Evolutionary conservation across 306 rosid genomes (phyloP).

Genomic region (Prunus salicina): DNA sequence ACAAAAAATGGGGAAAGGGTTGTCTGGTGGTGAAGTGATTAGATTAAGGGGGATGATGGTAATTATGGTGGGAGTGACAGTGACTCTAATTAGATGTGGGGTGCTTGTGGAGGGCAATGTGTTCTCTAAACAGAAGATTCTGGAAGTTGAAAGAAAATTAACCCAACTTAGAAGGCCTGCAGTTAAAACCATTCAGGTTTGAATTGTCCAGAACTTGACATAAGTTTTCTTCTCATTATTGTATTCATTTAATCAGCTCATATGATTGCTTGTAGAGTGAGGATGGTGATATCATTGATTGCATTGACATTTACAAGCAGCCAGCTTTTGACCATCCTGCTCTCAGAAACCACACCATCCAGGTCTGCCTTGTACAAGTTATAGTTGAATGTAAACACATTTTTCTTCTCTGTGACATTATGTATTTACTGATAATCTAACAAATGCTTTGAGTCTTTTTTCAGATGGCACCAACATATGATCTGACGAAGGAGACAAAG

Average conservation of each 20-base stretch:
- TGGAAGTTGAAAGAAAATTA: constrained; percentile 49
- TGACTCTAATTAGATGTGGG: constrained; percentile 16
- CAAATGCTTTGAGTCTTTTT: neutral
- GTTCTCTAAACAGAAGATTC: constrained; percentile 32
- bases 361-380: constrained; percentile 17
- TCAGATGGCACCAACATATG: constrained; percentile 44
- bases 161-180: constrained; percentile 45
- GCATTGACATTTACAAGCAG: constrained; percentile 50
- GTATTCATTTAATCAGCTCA: neutral
- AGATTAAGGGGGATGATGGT: constrained; percentile 13
- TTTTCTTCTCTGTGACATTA: neutral
- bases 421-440: too few relatives aligned
- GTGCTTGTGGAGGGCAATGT: constrained; percentile 19
- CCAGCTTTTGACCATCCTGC: constrained; percentile 61
- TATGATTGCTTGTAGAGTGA: constrained; percentile 44
- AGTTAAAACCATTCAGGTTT: constrained; percentile 51
- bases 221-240: neutral
- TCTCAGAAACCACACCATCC: constrained; percentile 44
- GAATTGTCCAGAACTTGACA: neutral
- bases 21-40: neutral
- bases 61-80: constrained; percentile 26
- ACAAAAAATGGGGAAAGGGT: constrained; percentile 16
- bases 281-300: constrained; percentile 70
- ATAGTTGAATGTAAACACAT: neutral
- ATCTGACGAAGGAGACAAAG: neutral